Percentiles rank a stretch among this genome's conserved stretches.
Evolutionary conservation across 441 rosid genomes (phyloP).

Genomic region (Eutrema salsugineum): DNA sequence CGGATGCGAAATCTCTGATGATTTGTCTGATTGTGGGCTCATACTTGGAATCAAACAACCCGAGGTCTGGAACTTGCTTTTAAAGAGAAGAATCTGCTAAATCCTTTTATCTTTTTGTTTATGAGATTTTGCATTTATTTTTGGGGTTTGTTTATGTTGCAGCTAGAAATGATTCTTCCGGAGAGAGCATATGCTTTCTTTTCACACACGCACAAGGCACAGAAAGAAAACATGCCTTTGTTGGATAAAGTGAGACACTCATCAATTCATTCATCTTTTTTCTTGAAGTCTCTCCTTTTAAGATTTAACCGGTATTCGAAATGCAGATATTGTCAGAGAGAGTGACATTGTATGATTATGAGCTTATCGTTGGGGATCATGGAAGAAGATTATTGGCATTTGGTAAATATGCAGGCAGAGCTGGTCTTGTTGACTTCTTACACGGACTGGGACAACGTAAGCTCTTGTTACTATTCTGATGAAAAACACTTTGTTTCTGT

Average conservation of each 20-base stretch:
- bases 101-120: background rate
- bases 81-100: background rate
- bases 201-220: constrained; percentile 94
- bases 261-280: background rate
- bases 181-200: constrained; percentile 94
- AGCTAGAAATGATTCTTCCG: constrained; percentile 82
- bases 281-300: background rate
- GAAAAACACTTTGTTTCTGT: background rate
- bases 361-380: constrained; percentile 76
- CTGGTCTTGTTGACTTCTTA: constrained; percentile 84
- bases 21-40: constrained; percentile 68
- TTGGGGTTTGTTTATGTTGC: constrained; percentile 22
- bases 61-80: constrained; percentile 37
- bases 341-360: constrained; percentile 82
- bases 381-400: constrained; percentile 81
- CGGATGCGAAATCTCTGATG: constrained; percentile 64
- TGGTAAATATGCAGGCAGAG: constrained; percentile 96
- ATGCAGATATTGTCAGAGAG: constrained; percentile 63
- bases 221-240: constrained; percentile 88
- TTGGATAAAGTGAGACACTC: constrained; percentile 60
- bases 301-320: background rate
- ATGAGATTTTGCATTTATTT: background rate
- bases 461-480: constrained; percentile 17
- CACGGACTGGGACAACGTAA: constrained; percentile 79
- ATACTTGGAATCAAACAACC: constrained; percentile 82